Evolutionary conservation across 192 early-diverging fungal genomes (phyloP), one percentile per base, ranked within the genome.

Genomic region (Mortierella alpina): DNA sequence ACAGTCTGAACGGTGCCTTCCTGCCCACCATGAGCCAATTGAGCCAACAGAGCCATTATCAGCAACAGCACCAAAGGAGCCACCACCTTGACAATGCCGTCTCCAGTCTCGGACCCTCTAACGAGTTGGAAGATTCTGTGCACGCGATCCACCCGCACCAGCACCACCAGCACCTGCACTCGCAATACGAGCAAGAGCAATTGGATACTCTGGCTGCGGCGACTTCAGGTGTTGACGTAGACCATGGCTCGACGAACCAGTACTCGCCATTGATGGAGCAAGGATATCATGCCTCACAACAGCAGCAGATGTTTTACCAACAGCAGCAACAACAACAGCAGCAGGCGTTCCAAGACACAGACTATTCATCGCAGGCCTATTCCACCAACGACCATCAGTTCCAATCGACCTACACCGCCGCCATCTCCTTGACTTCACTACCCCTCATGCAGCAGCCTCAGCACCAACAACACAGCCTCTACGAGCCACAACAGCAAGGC

Each of bases 211-310:
- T 71, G 41, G 50, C 56, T 41, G 31, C 55, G 45, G 60, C 48
- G 2, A 40, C 41, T 6, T 59, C 49, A 8, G 17, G 39, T 18
- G 59, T 60, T 6, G 44, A 31, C n/a, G 18, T 31, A 31, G 31
- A 31, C 31, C 31, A 31, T 31, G 31, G 31, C 31, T 31, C 31
- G 31, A 31, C 31, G 31, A 31, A 31, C 0, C 72, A 66, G 46
- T 73, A 73, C 63, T 73, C 72, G 2, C 72, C 72, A 10, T 41
- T 73, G 6, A 23, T 73, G 47, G 72, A 65, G 15, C 59, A 71
- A 20, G 45, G 66, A 31, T 64, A 73, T 40, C 72, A 65, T n/a
- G n/a, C 55, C 20, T 58, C 59, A 15, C 58, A 59, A 48, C 23
- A 63, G 31, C 58, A 69, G 48, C 58, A 69, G 46, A 23, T 51